Conservation (phyloP, 2,329 filamentous ascomycete species). For the Monosporascus sp. region DNA sequence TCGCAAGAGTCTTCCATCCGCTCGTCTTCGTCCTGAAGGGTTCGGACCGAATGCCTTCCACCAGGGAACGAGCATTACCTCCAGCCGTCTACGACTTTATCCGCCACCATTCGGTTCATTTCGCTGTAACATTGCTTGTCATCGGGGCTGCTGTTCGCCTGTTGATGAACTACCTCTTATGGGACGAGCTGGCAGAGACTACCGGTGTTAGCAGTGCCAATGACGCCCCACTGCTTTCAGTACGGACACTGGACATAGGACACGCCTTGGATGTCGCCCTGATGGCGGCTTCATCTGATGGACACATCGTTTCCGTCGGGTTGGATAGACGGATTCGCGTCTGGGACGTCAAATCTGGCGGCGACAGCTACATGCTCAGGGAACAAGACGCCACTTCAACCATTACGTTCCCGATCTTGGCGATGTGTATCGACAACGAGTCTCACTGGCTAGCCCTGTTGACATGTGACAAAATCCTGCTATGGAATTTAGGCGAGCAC, state of each 20-base stretch:
- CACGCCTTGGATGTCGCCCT: slow-evolving; percentile 67
- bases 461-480: slow-evolving; percentile 50
- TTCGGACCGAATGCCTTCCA: slow-evolving; percentile 58
- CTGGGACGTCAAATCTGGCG: slow-evolving; percentile 54
- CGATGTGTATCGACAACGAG: slow-evolving; percentile 59
- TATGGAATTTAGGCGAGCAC: slow-evolving; percentile 59
- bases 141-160: slow-evolving; percentile 61
- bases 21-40: slow-evolving; percentile 67
- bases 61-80: slow-evolving; percentile 43
- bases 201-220: slow-evolving; percentile 41
- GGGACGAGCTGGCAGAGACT: slow-evolving; percentile 51
- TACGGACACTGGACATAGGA: slow-evolving; percentile 56
- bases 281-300: slow-evolving; percentile 56
- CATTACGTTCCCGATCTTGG: slow-evolving; percentile 55
- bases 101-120: slow-evolving; percentile 52
- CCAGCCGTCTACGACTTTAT: slow-evolving; percentile 65
- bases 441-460: slow-evolving; percentile 64
- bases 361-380: slow-evolving; percentile 34
- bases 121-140: slow-evolving; percentile 59
- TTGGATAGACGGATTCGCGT: slow-evolving; percentile 65
- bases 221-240: slow-evolving; percentile 49
- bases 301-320: slow-evolving; percentile 63
- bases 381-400: slow-evolving; percentile 35
- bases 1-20: slow-evolving; percentile 71
- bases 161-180: slow-evolving; percentile 70